phyloP scores from a whole-genome alignment of 805 yeast species.

The Naumovozyma dairenensis region DNA sequence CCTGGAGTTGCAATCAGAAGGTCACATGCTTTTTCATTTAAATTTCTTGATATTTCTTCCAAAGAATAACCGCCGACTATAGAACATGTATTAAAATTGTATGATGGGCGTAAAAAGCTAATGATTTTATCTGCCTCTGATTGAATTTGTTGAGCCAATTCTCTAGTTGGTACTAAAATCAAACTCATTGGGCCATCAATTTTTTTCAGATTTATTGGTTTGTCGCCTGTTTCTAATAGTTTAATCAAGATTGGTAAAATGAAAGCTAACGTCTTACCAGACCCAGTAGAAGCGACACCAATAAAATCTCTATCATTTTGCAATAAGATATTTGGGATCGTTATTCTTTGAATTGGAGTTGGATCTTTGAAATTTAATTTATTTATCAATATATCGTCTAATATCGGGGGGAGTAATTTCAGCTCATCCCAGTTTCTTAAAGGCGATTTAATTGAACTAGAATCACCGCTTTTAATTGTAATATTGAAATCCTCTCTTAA shows the following conservation, averaged over 20 bases:
- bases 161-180: conserved; percentile 87
- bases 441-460: conserved; percentile 36
- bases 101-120: conserved; percentile 19
- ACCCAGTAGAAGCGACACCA: conserved; percentile 94
- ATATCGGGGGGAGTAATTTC: conserved; percentile 32
- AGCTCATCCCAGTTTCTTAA: conserved; percentile 68
- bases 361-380: conserved; percentile 51
- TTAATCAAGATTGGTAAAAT: conserved; percentile 60
- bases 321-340: conserved; percentile 60
- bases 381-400: conserved; percentile 31
- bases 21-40: conserved; percentile 51
- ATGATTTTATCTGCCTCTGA: conserved; percentile 48
- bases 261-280: conserved; percentile 87
- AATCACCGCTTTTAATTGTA: conserved; percentile 36
- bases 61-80: conserved; percentile 87
- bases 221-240: conserved; percentile 37
- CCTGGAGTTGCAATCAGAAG: conserved; percentile 94
- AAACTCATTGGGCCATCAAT: conserved; percentile 64
- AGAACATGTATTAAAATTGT: conserved; percentile 31
- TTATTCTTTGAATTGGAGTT: conserved; percentile 84
- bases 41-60: conserved; percentile 54
- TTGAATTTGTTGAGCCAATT: conserved; percentile 81
- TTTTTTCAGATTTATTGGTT: conserved; percentile 36
- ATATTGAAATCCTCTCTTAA: conserved; percentile 71
- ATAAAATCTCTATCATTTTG: conserved; percentile 48